These are phyloP conservation scores for Tremella fuciformis DNA, from an alignment of 768 basidiomycete species.

Conservation along the genomic window DNA sequence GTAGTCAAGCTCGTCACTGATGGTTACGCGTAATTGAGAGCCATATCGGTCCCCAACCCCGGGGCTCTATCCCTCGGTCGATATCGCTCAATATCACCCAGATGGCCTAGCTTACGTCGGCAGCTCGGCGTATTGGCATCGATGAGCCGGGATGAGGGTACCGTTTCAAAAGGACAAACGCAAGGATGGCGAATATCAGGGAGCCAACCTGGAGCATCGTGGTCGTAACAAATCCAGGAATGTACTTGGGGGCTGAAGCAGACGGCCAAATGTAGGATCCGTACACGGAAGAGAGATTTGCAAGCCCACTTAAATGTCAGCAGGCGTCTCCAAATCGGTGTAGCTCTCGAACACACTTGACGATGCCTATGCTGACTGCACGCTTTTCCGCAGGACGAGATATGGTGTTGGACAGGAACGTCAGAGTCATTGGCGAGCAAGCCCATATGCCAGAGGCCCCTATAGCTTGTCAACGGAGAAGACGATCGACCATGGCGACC, in stretches of 20 bases:
- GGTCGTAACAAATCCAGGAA: slow-evolving; percentile 26
- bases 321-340: background rate
- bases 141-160: slow-evolving; percentile 12
- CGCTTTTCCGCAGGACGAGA: slow-evolving; percentile 34
- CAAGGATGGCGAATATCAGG: slow-evolving; percentile 9
- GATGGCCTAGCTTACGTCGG: too few relatives aligned
- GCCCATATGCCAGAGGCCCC: slow-evolving; percentile 37
- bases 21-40: too few relatives aligned
- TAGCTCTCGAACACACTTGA: slow-evolving; percentile 22
- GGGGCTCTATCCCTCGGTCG: too few relatives aligned
- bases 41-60: too few relatives aligned
- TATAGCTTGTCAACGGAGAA: slow-evolving; percentile 1
- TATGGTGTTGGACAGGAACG: slow-evolving; percentile 40
- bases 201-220: slow-evolving; percentile 19
- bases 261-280: slow-evolving; percentile 34
- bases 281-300: slow-evolving; percentile 20
- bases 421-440: slow-evolving; percentile 26
- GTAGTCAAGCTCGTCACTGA: too few relatives aligned
- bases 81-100: too few relatives aligned
- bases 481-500: background rate
- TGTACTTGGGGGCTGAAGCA: slow-evolving; percentile 21
- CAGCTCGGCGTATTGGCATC: too few relatives aligned
- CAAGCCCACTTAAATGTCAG: slow-evolving; percentile 11
- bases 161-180: slow-evolving; percentile 11
- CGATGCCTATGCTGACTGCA: slow-evolving; percentile 34